Base-by-base conservation (phyloP, 495 filamentous ascomycete species). In the Glonium stellatum region DNA sequence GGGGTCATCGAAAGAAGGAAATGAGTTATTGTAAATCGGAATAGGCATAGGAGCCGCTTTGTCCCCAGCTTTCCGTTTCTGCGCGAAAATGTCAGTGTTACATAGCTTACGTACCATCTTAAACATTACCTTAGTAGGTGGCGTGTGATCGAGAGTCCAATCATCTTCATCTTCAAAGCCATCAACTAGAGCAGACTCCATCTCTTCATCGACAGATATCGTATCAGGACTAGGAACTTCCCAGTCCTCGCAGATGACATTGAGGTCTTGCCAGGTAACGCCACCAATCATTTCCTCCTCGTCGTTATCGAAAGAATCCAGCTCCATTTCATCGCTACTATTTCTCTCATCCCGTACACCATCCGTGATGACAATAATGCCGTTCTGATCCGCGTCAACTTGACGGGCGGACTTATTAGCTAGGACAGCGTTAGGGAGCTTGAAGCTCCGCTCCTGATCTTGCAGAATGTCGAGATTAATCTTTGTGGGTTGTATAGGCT, bases 231-330 rank as follows among this genome's bases (percentile, higher is more conserved):
- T 61, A 9, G 55, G 57, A 42, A 53, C 56, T 21, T 65, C 87
- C 89, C 90, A 97, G 69, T 96, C 89, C 50, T 85, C 80, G 67
- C 90, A 96, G 12, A 90, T 78, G 15, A 90, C 78, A 54, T 85
- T 81, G 53, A 97, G 79, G 65, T 96, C 92, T 57, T 82, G 76
- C 67, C 87, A 79, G 5, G 82, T 87, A 39, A 85, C 79, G 3
- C 86, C 89, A 9, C 83, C 87, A 37, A 92, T 77, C 3, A 64
- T 71, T 37, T 88, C 87, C 8, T 81, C 72, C 15, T 89, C 84
- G 23, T 84, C 77, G 25, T 55, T 35, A 41, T 61, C 64, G 15
- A 57, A 22, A 22, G 79, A 76, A 47, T 83, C 67, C 44, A 69
- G 71, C 12, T 81, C 82, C 47, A 84, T 76, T 27, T 84, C 80